phyloP scores from a whole-genome alignment of 768 basidiomycete genomes.

The Exsudoporus frostii region DNA sequence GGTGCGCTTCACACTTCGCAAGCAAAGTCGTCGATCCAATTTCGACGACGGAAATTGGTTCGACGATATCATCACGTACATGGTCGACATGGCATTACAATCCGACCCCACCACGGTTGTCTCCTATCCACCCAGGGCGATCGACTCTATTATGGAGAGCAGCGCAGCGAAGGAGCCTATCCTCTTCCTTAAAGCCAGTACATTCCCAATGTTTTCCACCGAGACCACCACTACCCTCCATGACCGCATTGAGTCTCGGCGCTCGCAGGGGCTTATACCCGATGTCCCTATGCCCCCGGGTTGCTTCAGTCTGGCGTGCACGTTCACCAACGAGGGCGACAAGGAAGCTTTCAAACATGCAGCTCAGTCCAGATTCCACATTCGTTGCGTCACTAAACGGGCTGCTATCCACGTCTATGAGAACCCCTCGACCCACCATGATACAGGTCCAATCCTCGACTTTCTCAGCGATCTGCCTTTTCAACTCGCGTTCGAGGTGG shows the following conservation, averaged over 20 bases:
- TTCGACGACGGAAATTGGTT: too few relatives aligned
- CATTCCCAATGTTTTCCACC: slow-evolving; percentile 30
- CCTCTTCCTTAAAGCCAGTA: slow-evolving; percentile 33
- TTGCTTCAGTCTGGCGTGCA: slow-evolving; percentile 29
- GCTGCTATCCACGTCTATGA: slow-evolving; percentile 17
- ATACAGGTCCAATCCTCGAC: slow-evolving; percentile 15
- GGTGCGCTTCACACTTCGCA: slow-evolving; percentile 32
- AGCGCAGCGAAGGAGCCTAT: slow-evolving; percentile 4
- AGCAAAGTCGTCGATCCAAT: slow-evolving; percentile 18
- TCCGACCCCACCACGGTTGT: slow-evolving; percentile 8
- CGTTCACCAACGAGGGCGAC: slow-evolving; percentile 25
- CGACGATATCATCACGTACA: not conserved
- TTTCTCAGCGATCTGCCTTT: slow-evolving; percentile 31
- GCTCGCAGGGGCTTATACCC: slow-evolving; percentile 27
- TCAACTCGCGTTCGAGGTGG: slow-evolving; percentile 37
- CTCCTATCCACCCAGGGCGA: slow-evolving; percentile 17
- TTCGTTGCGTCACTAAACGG: slow-evolving; percentile 5
- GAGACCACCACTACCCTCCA: not conserved
- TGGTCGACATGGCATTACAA: not conserved
- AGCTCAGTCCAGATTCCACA: slow-evolving; percentile 19
- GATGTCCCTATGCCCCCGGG: slow-evolving; percentile 26
- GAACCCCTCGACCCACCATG: slow-evolving; percentile 6
- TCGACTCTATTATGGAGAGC: slow-evolving; percentile 23
- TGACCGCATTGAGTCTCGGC: slow-evolving; percentile 8
- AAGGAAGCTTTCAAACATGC: slow-evolving; percentile 29